Conservation (phyloP, 2,329 filamentous ascomycete genomes). For the Aspergillus sp. region DNA sequence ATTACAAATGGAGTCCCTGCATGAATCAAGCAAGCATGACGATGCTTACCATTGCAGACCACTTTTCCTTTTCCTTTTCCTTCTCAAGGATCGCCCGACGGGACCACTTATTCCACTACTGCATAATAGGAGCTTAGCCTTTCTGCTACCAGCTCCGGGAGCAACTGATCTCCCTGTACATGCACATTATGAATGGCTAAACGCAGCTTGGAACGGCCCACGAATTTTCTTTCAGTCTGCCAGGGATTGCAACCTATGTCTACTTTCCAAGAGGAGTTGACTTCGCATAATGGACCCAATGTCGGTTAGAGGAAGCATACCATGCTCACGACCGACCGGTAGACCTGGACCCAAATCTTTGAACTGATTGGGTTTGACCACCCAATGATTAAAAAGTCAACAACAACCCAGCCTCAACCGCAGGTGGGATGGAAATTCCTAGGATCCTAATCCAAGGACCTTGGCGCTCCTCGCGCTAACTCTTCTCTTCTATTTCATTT, state of each 20-base stretch:
- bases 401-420: background rate
- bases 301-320: conserved; percentile 1
- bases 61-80: background rate
- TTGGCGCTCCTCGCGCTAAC: background rate
- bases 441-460: background rate
- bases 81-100: background rate
- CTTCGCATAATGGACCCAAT: background rate
- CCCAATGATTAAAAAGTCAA: background rate
- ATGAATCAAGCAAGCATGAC: conserved; percentile 22
- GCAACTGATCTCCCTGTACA: background rate
- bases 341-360: background rate
- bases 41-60: background rate
- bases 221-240: background rate
- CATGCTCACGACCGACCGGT: conserved; percentile 2
- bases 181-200: background rate
- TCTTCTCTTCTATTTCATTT: background rate
- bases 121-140: background rate
- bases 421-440: background rate
- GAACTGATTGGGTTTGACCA: background rate
- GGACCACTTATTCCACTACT: background rate
- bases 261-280: background rate
- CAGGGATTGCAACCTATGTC: conserved; percentile 1
- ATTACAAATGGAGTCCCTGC: conserved; percentile 34
- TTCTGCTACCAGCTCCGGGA: conserved; percentile 1
- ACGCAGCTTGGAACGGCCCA: conserved; percentile 1